Evolutionary conservation across 2,329 filamentous ascomycete genomes (phyloP).

Genomic region (Hypoxylon sp.): DNA sequence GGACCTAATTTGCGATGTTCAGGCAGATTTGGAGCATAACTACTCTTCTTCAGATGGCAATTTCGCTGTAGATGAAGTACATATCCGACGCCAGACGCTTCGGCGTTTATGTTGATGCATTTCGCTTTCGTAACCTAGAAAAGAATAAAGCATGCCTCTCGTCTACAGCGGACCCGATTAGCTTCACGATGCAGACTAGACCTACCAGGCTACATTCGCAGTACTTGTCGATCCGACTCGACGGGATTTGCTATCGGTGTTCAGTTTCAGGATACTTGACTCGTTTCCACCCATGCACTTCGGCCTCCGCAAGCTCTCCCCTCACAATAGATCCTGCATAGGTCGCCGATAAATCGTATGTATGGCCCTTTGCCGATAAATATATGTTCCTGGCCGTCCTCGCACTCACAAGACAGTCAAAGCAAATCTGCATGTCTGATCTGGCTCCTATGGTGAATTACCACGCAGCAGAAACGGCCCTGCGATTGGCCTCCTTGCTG

Average conservation of each 20-base stretch:
- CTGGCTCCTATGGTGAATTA: slow-evolving; percentile 29
- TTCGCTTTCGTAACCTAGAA: neutral
- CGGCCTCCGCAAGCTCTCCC: neutral
- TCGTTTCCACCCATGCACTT: neutral
- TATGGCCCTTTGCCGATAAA: neutral
- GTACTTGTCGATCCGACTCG: neutral
- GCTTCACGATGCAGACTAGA: slow-evolving; percentile 9
- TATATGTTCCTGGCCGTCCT: neutral
- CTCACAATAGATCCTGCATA: slow-evolving; percentile 2
- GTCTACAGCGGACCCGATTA: neutral
- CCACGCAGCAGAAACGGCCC: slow-evolving; percentile 4
- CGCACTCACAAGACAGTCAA: neutral
- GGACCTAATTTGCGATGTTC: neutral
- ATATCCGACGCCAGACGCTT: no score
- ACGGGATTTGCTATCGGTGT: neutral
- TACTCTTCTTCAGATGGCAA: neutral
- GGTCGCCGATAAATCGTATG: neutral
- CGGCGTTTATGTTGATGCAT: neutral
- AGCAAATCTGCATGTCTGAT: slow-evolving; percentile 10
- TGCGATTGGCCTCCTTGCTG: slow-evolving; percentile 10
- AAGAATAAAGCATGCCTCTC: neutral
- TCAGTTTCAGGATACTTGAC: slow-evolving; percentile 1
- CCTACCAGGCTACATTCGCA: slow-evolving; percentile 14
- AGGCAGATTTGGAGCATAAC: neutral
- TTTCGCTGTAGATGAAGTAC: no score